A percentile compares a stretch with the other conserved stretches of the same genome.
Evolutionary conservation across 805 yeast species (phyloP).

Genomic region (Yarrowia porcina): DNA sequence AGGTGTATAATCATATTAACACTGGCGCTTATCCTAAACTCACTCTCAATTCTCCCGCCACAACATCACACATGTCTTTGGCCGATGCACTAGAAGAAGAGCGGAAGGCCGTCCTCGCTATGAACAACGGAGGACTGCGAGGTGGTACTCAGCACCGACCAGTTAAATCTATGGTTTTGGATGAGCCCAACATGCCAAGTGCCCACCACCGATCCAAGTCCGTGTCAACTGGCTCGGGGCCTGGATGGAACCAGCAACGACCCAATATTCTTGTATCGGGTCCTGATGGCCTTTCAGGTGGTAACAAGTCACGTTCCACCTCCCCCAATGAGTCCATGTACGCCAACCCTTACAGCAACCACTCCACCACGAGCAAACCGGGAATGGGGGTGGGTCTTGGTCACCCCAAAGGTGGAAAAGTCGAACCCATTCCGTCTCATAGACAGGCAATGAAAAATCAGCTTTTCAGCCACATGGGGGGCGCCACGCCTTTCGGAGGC

Average conservation of each 20-base stretch:
- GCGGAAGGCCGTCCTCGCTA: conserved; percentile 29
- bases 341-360: background rate
- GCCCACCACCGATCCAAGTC: conserved; percentile 21
- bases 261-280: conserved; percentile 10
- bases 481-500: conserved; percentile 7
- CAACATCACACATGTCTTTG: conserved; percentile 29
- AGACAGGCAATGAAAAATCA: background rate
- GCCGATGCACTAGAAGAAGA: conserved; percentile 35
- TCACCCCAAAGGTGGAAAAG: background rate
- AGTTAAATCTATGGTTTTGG: conserved; percentile 24
- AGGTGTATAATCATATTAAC: background rate
- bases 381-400: conserved; percentile 21
- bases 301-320: background rate
- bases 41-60: background rate
- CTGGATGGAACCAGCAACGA: conserved; percentile 9
- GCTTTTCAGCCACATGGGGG: conserved; percentile 15
- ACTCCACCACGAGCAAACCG: conserved; percentile 14
- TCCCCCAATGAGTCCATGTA: conserved; percentile 10
- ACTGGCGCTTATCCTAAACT: background rate
- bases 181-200: background rate
- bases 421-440: background rate
- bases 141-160: conserved; percentile 4
- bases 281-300: background rate
- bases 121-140: conserved; percentile 27
- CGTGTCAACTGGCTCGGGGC: background rate